Conservation (phyloP, 257 asterid genomes). For the Gentiana dahurica region DNA sequence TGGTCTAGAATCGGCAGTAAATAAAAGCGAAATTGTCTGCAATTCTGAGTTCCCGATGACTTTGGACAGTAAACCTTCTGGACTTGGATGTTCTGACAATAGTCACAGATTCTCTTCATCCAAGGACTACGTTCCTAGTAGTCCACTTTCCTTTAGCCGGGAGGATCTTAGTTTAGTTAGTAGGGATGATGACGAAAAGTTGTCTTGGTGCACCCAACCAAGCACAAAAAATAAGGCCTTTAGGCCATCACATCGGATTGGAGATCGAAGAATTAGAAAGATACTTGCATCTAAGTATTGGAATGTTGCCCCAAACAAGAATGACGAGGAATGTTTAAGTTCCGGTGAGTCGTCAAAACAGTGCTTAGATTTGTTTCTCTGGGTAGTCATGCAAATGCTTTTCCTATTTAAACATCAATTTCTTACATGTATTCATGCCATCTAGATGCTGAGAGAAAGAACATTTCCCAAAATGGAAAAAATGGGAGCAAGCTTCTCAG, state of each 20-base stretch:
- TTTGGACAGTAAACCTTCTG: constrained; percentile 45
- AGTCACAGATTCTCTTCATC: constrained; percentile 45
- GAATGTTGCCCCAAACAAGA: constrained; percentile 36
- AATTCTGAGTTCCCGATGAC: constrained; percentile 24
- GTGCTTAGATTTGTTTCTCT: not conserved
- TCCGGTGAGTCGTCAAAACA: constrained; percentile 33
- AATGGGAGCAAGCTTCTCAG: constrained; percentile 46
- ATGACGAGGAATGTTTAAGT: constrained; percentile 28
- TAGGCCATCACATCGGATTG: constrained; percentile 31
- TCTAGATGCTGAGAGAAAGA: constrained; percentile 41
- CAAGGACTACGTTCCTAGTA: constrained; percentile 35
- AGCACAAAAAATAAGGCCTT: constrained; percentile 45
- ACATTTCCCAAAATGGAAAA: constrained; percentile 30
- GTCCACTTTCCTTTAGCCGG: constrained; percentile 35
- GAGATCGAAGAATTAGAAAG: constrained; percentile 45
- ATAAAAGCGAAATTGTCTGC: constrained; percentile 25
- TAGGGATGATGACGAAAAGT: constrained; percentile 84
- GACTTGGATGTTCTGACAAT: constrained; percentile 50
- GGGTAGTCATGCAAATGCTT: not conserved
- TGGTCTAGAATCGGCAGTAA: constrained; percentile 40
- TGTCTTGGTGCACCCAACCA: constrained; percentile 53
- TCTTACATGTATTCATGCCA: constrained; percentile 10
- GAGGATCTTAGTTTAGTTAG: constrained; percentile 61
- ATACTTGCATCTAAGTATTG: constrained; percentile 43
- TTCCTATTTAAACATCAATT: constrained; percentile 1